Percentiles rank a stretch among this genome's conserved stretches.
Conservation (phyloP, 352 stramenopile species). For the Phytophthora foliorum region DNA sequence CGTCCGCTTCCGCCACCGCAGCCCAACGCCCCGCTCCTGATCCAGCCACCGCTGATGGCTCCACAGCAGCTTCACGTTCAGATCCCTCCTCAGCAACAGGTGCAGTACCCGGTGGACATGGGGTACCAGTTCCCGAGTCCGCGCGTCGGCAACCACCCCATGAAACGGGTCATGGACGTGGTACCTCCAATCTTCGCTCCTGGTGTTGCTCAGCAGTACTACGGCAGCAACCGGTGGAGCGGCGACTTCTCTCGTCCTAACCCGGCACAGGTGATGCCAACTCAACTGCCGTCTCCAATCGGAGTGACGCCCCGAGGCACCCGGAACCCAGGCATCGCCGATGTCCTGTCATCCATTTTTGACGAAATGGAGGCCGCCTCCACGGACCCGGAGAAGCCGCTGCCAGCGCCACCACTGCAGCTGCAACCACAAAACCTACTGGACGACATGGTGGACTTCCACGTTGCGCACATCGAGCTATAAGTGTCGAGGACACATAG, state of each 20-base stretch:
- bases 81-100: slow-evolving; percentile 19
- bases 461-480: slow-evolving; percentile 47
- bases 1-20: slow-evolving; percentile 26
- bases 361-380: slow-evolving; percentile 44
- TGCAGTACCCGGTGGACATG: slow-evolving; percentile 30
- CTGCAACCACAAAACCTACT: slow-evolving; percentile 40
- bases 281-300: slow-evolving; percentile 25
- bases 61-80: slow-evolving; percentile 12
- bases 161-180: slow-evolving; percentile 27
- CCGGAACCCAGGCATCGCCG: slow-evolving; percentile 29
- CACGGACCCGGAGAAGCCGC: slow-evolving; percentile 26
- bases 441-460: slow-evolving; percentile 59
- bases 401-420: slow-evolving; percentile 25
- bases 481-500: slow-evolving; percentile 8
- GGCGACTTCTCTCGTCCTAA: slow-evolving; percentile 20
- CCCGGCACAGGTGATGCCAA: slow-evolving; percentile 26
- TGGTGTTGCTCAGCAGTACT: slow-evolving; percentile 36
- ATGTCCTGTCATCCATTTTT: slow-evolving; percentile 50
- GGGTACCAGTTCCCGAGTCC: slow-evolving; percentile 37
- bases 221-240: slow-evolving; percentile 20
- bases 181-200: slow-evolving; percentile 30
- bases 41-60: slow-evolving; percentile 8
- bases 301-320: slow-evolving; percentile 17
- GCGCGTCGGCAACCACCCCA: slow-evolving; percentile 10
- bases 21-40: slow-evolving; percentile 23